Evolutionary conservation across 768 basidiomycete species (phyloP).

Genomic region (Lactifluus hygrophoroides): DNA sequence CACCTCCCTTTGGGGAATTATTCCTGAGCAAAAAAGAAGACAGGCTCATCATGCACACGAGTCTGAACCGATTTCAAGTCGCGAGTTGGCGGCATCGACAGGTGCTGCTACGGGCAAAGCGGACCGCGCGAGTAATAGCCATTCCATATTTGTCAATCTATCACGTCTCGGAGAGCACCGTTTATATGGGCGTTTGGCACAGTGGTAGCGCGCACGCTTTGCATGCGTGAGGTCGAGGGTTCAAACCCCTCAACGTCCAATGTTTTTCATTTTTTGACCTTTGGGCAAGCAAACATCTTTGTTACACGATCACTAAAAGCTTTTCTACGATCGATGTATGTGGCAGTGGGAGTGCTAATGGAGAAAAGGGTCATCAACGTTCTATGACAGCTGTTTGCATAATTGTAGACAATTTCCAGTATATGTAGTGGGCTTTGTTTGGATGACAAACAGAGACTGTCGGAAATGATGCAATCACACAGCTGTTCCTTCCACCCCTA

Average conservation of each 20-base stretch:
- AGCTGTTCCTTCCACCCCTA: too few species aligned
- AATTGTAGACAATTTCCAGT: too few species aligned
- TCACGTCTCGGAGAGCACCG: not conserved
- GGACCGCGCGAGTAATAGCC: not conserved
- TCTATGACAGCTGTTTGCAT: too few species aligned
- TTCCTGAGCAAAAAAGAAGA: conserved; percentile 18
- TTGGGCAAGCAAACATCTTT: not conserved
- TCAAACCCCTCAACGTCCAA: conserved; percentile 22
- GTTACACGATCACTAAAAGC: not conserved
- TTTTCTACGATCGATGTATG: not conserved
- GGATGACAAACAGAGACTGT: too few species aligned
- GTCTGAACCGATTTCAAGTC: not conserved
- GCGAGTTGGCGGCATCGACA: not conserved
- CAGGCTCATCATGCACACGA: conserved; percentile 15
- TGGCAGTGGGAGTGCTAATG: too few species aligned
- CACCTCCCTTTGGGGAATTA: not conserved
- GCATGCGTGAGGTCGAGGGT: conserved; percentile 24
- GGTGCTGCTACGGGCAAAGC: not conserved
- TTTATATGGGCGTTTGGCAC: conserved; percentile 18
- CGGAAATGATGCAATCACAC: too few species aligned
- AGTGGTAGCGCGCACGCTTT: conserved; percentile 24
- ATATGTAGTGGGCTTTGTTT: too few species aligned
- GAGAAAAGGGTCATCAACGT: too few species aligned
- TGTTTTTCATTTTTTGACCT: not conserved
- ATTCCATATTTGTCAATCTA: not conserved